Evolutionary conservation across 2,329 filamentous ascomycete species (phyloP), one percentile per base, ranked within the genome.

Genomic region (Leptographium procerum): DNA sequence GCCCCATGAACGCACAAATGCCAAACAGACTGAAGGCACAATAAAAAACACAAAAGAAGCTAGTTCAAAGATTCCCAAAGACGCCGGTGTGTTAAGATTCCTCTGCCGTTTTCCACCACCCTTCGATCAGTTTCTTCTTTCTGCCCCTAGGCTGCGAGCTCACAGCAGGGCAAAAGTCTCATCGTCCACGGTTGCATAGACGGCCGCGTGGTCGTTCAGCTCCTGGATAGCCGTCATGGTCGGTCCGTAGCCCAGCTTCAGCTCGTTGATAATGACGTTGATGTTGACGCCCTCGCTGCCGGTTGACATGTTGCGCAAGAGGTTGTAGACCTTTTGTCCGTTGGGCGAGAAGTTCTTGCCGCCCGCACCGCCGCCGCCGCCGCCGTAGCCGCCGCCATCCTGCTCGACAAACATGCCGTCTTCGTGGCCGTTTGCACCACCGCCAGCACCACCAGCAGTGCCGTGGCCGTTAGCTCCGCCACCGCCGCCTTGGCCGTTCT

Each of bases 141-240:
- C n/a, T n/a, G n/a, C n/a, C n/a, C n/a, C n/a, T n/a, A n/a, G 14
- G 6, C 26, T 22, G 13, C 50, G 22, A 6, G 13, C 24, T 36
- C 26, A 57, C 45, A 63, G 51, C 13, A 62, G n/a, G 5, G 57
- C 61, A 58, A 62, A 97, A 1, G 92, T 97, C 71, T 89, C 81
- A 67, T 97, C 92, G 72, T 97, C 91, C 8, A 95, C 81, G 11
- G 95, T 99, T 31, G 90, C 89, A 73, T 90, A 99, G 63, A 96
- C 89, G 65, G 89, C 69, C 33, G 91, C 89, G 58, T 82, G 73
- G 2, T 77, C 77, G 50, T 90, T 72, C 67, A 99, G 72, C 72
- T 97, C 91, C 65, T 96, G 89, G 11, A 88, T 84, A n/a, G 85
- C 91, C 56, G 80, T 82, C 65, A 85, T 75, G 16, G 94, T 87